Conservation (phyloP, 371 early-diverging fungal genomes). For the Entomophthora muscae region DNA sequence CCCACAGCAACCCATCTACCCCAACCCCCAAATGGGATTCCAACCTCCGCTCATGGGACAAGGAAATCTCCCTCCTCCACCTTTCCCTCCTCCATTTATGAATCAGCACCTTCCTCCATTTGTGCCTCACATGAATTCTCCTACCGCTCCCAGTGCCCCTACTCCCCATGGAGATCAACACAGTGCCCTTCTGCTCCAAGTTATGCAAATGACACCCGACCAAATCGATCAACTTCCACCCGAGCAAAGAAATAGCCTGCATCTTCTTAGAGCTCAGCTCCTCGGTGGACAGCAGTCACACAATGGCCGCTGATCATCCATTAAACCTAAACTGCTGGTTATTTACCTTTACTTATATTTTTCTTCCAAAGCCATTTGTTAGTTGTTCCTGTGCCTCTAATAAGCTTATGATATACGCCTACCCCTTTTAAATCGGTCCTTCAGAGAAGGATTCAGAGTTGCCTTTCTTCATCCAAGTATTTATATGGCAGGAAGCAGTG, state of each 20-base stretch:
- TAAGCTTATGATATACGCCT: too few relatives aligned
- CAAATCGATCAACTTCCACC: slow-evolving; percentile 31
- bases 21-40: not conserved
- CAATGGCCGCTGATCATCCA: not conserved
- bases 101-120: not conserved
- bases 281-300: not conserved
- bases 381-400: too few relatives aligned
- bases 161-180: slow-evolving; percentile 16
- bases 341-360: not conserved
- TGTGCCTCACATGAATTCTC: not conserved
- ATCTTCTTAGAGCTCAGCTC: not conserved
- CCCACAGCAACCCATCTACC: not conserved
- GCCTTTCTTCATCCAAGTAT: too few relatives aligned
- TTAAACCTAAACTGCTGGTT: not conserved
- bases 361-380: too few relatives aligned
- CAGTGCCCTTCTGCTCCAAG: slow-evolving; percentile 28
- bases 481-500: too few relatives aligned
- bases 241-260: slow-evolving; percentile 14
- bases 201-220: slow-evolving; percentile 27
- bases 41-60: not conserved
- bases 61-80: not conserved
- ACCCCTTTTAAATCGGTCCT: too few relatives aligned
- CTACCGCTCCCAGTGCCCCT: not conserved
- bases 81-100: slow-evolving; percentile 1
- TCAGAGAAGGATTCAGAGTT: too few relatives aligned